Evolutionary conservation across 2,329 filamentous ascomycete species (phyloP).

Genomic region (Sporothrix euskadiensis): DNA sequence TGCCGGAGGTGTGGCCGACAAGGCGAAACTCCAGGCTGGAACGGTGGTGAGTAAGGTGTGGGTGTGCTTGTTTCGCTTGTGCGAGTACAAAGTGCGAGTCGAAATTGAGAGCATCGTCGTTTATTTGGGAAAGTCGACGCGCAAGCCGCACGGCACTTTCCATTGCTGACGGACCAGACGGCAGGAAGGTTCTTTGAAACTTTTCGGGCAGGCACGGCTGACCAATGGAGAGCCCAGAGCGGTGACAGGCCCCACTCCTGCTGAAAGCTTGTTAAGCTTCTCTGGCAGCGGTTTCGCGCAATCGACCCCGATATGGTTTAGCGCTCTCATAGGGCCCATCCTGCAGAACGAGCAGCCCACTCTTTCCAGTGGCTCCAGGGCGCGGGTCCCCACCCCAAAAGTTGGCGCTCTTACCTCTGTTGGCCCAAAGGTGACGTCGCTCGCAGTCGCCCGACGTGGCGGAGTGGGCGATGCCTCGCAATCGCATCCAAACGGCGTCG

Average conservation of each 20-base stretch:
- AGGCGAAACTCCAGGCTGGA: not conserved
- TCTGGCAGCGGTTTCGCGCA: slow-evolving; percentile 3
- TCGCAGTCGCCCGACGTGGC: not conserved
- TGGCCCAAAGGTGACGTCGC: slow-evolving; percentile 7
- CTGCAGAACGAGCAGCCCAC: not conserved
- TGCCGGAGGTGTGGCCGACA: slow-evolving; percentile 5
- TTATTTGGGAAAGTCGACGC: slow-evolving; percentile 14
- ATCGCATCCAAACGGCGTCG: not conserved
- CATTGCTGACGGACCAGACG: not conserved
- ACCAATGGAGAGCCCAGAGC: not conserved
- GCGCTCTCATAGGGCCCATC: not conserved
- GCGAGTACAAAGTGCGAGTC: too few relatives aligned
- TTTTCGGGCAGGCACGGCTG: not conserved
- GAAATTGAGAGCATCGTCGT: not conserved
- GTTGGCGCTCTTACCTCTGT: not conserved
- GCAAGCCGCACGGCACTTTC: not conserved
- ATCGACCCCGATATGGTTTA: not conserved
- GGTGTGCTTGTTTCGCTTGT: too few relatives aligned
- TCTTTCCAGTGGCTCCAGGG: not conserved
- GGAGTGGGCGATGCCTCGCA: slow-evolving; percentile 15
- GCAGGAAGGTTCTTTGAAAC: not conserved
- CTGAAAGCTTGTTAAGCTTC: slow-evolving; percentile 15
- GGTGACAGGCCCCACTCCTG: not conserved
- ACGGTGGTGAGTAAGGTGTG: not conserved
- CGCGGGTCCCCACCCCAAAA: not conserved